Base-by-base conservation (phyloP, 208 protist genomes). In the Wallacemonas collosoma region DNA sequence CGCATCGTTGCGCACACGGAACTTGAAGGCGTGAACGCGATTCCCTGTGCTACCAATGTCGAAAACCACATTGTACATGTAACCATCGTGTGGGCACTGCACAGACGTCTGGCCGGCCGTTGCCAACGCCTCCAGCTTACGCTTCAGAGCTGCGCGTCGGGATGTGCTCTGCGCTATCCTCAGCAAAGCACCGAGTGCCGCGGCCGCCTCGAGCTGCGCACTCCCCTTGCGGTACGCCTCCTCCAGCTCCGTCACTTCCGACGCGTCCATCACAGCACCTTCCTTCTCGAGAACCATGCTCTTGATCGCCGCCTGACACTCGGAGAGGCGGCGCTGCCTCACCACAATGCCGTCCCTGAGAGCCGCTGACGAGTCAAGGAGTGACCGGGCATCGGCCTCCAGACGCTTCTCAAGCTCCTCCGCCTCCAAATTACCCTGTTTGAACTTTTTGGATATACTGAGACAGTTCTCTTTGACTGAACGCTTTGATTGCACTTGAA, bases 11-110 rank as follows among this genome's bases (percentile, higher is more conserved):
- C 40, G 68, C 8, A 73, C 26, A 45, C 63, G 64, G 60, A 89
- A 96, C 51, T 81, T 75, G 68, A 93, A 95, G 4, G 93, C 88
- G 71, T 97, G 89, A 15, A 96, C 83, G 36, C 91, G 90, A 60
- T 85, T 94, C 9, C 91, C 91, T 5, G 91, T 94, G 76, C 88
- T 95, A 40, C 93, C 93, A 45, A 91, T 79, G 73, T 97, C 93
- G 67, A 97, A 93, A 51, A 97, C 88, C n/a, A 96, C 77, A 53
- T 76, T 87, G 71, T 90, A 95, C 44, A 68, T 54, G 41, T 65
- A 17, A 41, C 40, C 60, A n/a, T 65, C 60, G 3, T 8, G 41
- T 8, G 60, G 60, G n/a, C 60, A 65, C n/a, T 62, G 56, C 6
- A n/a, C 26, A n/a, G 14, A 38, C 7, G 7, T 51, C 5, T 48